These are phyloP conservation scores for Paraphaeosphaeria sporulosa DNA, from an alignment of 2,329 filamentous ascomycete species.

Conservation along the genomic window DNA sequence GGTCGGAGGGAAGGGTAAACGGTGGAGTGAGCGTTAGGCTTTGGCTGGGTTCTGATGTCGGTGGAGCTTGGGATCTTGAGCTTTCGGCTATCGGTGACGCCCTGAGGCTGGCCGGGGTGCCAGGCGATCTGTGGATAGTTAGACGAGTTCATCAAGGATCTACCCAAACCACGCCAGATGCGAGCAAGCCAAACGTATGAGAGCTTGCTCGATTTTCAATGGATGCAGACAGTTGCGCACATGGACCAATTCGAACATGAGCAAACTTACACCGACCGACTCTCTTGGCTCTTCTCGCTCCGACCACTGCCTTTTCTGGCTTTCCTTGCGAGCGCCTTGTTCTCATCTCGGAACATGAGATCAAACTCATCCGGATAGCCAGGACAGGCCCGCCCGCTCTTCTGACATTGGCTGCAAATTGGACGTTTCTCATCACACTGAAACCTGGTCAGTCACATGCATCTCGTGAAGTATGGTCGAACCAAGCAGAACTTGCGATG, in stretches of 20 bases:
- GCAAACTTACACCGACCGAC: constrained; percentile 38
- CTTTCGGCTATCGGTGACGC: constrained; percentile 20
- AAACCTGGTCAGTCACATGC: constrained; percentile 16
- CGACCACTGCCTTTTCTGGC: constrained; percentile 57
- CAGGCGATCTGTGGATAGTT: constrained; percentile 30
- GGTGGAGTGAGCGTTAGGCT: constrained; percentile 31
- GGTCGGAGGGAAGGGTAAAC: constrained; percentile 23
- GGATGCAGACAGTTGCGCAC: not conserved
- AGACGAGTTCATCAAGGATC: constrained; percentile 14
- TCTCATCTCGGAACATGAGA: constrained; percentile 76
- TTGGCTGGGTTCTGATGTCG: constrained; percentile 13
- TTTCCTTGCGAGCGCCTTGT: constrained; percentile 70
- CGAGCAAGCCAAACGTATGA: no score
- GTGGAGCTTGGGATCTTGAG: constrained; percentile 11
- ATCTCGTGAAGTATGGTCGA: not conserved
- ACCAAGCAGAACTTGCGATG: not conserved
- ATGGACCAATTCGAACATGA: not conserved
- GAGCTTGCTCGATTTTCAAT: no score
- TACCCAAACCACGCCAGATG: no score
- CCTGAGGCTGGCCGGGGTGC: constrained; percentile 27
- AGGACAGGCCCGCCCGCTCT: constrained; percentile 41
- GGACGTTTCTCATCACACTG: constrained; percentile 48
- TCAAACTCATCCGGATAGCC: constrained; percentile 70
- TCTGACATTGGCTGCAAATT: constrained; percentile 46
- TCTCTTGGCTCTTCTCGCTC: constrained; percentile 19